Evolutionary conservation across 1,139 yeast genomes (phyloP), one percentile per base, ranked within the genome.

Genomic region (Ogataea hybrid): DNA sequence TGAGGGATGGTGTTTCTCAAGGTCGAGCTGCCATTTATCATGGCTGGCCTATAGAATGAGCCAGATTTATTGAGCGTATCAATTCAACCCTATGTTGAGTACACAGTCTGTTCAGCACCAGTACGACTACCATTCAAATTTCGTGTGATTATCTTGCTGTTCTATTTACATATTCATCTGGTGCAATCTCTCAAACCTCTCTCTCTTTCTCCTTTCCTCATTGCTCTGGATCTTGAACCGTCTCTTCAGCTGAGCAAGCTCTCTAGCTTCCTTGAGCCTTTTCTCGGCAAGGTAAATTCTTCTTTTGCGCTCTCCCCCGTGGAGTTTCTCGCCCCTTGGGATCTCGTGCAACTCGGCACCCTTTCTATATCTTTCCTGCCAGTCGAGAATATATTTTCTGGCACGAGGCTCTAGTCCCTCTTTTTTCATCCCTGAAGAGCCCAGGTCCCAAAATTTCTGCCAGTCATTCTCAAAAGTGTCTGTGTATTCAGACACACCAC

Each of bases 231-330:
- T 58, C 39, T 50, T 52, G 28, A 44, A 51, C 20, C 37, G 32
- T 36, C 53, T 57, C 36, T 49, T 51, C 28, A 52, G 43, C 41
- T 59, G 55, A 3, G 61, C 59, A 6, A 50, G 29, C 23, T 53
- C 49, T 22, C 69, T 70, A 57, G 81, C 72, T 53, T 77, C 69
- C 51, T 80, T 73, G n/a, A 87, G 85, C 42, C 71, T 69, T 69
- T 79, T 73, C 62, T 79, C 81, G 15, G 95, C 95, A 45, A 75
- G 65, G 40, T 77, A 80, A 33, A 84, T 81, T 58, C 75, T 78
- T 47, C 84, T 75, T 56, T 82, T 84, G 63, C 96, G 77, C 65
- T 89, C 96, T 59, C 97, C 96, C 29, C 97, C 97, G 56, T 79
- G 71, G 76, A 81, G 81, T 75, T 89, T 90, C 67, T 70, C 76